phyloP scores from a whole-genome alignment of 192 early-diverging fungal genomes.

The Lobosporangium transversale region DNA sequence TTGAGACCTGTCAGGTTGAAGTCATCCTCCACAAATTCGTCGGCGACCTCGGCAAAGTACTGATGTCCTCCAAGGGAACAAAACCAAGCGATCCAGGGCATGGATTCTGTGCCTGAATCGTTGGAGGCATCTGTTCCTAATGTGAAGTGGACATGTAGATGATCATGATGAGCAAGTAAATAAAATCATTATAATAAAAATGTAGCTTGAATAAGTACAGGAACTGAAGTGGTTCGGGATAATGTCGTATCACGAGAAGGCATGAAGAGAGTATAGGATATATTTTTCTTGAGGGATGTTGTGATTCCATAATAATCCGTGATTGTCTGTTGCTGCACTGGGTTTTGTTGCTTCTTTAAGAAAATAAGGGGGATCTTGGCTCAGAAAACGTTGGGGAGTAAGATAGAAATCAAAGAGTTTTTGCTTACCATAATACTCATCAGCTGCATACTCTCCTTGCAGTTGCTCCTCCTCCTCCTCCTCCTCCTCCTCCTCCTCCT shows the following conservation, averaged over 20 bases:
- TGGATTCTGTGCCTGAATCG: constrained; percentile 60
- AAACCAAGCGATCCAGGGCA: constrained; percentile 84
- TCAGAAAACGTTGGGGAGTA: too few species aligned
- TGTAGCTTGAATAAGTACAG: background rate
- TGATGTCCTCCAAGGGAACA: constrained; percentile 78
- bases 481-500: constrained; percentile 41
- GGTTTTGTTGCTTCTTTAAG: too few species aligned
- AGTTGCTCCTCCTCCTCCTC: constrained; percentile 45
- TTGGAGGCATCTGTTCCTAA: constrained; percentile 59
- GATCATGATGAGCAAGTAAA: background rate
- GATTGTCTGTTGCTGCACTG: too few species aligned
- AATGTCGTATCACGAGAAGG: too few species aligned
- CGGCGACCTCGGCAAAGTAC: constrained; percentile 80
- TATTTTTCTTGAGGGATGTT: too few species aligned
- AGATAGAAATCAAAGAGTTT: too few species aligned
- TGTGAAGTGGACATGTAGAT: background rate
- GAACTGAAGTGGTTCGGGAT: too few species aligned
- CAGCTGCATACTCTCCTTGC: constrained; percentile 36
- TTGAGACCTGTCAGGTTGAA: constrained; percentile 97
- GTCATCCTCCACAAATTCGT: constrained; percentile 92
- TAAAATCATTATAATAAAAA: background rate
- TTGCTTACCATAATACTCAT: constrained; percentile 50
- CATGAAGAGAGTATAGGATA: too few species aligned
- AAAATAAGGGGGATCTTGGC: too few species aligned
- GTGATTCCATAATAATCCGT: background rate